Evolutionary conservation across 2,329 filamentous ascomycete species (phyloP).

Genomic region (Aspergillus brasiliensis): DNA sequence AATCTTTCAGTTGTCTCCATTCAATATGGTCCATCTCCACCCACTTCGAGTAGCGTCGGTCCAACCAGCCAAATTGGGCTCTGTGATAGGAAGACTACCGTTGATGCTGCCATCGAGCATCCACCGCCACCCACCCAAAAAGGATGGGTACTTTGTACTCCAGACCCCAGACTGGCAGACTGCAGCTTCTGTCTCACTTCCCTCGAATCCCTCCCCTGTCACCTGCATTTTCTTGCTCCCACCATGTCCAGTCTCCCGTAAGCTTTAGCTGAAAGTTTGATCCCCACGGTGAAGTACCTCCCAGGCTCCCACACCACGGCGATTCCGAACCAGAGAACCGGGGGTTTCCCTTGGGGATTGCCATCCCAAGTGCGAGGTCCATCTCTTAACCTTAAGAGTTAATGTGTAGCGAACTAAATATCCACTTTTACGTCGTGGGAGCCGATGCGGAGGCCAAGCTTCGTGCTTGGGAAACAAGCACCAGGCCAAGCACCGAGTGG

Average conservation of each 20-base stretch:
- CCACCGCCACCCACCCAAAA: neutral
- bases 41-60: no score
- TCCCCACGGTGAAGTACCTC: neutral
- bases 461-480: slow-evolving; percentile 1
- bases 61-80: no score
- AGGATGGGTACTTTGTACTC: neutral
- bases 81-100: no score
- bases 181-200: neutral
- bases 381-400: no score
- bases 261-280: neutral
- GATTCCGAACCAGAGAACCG: neutral
- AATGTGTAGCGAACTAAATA: no score
- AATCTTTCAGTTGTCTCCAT: no score
- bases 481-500: neutral
- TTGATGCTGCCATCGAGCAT: no score
- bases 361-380: neutral
- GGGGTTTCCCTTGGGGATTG: neutral
- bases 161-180: neutral
- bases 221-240: neutral
- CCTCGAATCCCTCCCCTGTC: neutral
- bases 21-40: no score
- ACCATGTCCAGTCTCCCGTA: neutral
- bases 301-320: neutral
- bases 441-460: neutral
- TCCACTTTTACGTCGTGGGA: no score